phyloP scores from a whole-genome alignment of 1,139 yeast genomes.

The Candida mesenterica region DNA sequence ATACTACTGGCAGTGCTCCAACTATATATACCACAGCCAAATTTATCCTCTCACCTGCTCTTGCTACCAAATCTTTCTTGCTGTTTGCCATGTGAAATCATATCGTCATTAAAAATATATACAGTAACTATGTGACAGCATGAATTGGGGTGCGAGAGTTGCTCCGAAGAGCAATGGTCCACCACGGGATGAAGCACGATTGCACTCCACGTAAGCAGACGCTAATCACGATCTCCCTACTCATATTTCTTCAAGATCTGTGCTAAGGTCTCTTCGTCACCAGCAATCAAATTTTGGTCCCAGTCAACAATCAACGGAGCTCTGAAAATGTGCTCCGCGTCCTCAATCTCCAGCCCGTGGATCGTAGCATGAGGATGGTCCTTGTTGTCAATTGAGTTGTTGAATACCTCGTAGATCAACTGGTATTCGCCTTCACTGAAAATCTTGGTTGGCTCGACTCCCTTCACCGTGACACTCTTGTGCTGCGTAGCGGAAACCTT shows the following conservation, averaged over 20 bases:
- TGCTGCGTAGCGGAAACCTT: conserved; percentile 17
- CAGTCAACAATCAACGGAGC: conserved; percentile 50
- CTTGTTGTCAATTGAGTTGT: conserved; percentile 23
- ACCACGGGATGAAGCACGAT: too few species aligned
- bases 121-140: background rate
- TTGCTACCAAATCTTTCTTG: too few species aligned
- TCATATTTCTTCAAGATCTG: conserved; percentile 32
- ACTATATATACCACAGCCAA: too few species aligned
- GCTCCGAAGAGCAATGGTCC: background rate
- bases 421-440: conserved; percentile 42
- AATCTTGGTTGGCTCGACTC: conserved; percentile 29
- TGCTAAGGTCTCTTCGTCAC: conserved; percentile 35
- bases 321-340: conserved; percentile 35
- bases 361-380: conserved; percentile 18
- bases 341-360: conserved; percentile 16
- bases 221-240: too few species aligned
- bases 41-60: too few species aligned
- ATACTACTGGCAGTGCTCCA: too few species aligned
- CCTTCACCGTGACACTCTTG: conserved; percentile 25
- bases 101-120: background rate
- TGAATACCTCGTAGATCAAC: conserved; percentile 41
- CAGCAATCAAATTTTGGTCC: conserved; percentile 47
- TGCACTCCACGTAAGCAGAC: too few species aligned
- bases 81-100: conserved; percentile 1
- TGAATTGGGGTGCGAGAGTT: background rate